phyloP scores from a whole-genome alignment of 164 flowering plant genomes.

The grape (Vitis vinifera) region DNA sequence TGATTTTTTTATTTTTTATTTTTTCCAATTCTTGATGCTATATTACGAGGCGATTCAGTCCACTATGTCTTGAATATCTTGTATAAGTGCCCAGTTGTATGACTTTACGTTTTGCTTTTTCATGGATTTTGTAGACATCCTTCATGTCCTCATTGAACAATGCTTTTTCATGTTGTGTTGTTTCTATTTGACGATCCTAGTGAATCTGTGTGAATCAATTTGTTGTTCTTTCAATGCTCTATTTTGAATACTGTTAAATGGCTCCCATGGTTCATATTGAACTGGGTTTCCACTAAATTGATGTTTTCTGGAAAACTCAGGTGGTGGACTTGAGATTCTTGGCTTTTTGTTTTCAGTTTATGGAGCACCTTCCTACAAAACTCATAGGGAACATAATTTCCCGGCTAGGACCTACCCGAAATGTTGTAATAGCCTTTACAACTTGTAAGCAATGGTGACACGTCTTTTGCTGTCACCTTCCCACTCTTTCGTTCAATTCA shows the following conservation, averaged over 20 bases:
- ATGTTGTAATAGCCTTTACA: constrained; percentile 81
- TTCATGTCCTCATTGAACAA: too few relatives aligned
- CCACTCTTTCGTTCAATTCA: constrained; percentile 66
- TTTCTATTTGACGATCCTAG: background rate
- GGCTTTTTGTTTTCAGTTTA: constrained; percentile 7
- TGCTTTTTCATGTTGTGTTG: background rate
- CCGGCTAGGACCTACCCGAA: constrained; percentile 76
- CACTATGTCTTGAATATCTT: too few relatives aligned
- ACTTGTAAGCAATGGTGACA: constrained; percentile 86
- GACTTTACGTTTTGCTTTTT: too few relatives aligned
- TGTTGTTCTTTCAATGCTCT: background rate
- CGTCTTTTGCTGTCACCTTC: constrained; percentile 76
- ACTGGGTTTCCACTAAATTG: background rate
- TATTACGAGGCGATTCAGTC: too few relatives aligned
- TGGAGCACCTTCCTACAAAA: constrained; percentile 90
- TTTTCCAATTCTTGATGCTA: too few relatives aligned
- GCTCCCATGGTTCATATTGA: background rate
- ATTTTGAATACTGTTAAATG: background rate
- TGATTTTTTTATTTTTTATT: too few relatives aligned
- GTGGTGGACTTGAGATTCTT: background rate
- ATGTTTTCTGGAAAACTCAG: background rate
- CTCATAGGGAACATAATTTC: constrained; percentile 88
- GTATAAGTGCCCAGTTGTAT: too few relatives aligned
- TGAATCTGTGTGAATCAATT: background rate
- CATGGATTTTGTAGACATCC: too few relatives aligned